These are phyloP conservation scores for Aspergillus baeticus DNA, from an alignment of 495 filamentous ascomycete genomes.

Conservation along the genomic window DNA sequence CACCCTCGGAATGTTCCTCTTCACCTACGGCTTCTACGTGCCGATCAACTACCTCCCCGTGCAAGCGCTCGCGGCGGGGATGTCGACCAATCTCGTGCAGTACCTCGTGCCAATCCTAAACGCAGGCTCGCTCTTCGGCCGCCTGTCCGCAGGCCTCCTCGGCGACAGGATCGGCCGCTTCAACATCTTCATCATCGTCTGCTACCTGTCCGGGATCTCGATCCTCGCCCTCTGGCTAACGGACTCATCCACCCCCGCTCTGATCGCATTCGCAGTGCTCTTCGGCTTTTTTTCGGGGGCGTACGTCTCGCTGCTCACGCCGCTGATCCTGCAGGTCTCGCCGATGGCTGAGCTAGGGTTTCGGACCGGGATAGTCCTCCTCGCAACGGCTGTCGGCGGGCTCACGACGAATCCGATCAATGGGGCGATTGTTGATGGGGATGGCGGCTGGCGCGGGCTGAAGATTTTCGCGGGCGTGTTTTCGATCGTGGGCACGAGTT, in stretches of 20 bases:
- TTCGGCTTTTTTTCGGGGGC: conserved; percentile 37
- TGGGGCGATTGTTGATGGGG: conserved; percentile 36
- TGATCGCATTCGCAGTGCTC: conserved; percentile 29
- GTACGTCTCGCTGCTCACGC: conserved; percentile 28
- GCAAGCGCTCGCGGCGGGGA: conserved; percentile 19
- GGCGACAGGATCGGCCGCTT: conserved; percentile 34
- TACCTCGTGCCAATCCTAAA: conserved; percentile 36
- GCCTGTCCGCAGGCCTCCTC: conserved; percentile 26
- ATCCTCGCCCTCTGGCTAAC: conserved; percentile 37
- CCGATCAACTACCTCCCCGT: conserved; percentile 30
- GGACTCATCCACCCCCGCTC: conserved; percentile 14
- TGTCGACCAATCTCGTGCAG: conserved; percentile 20
- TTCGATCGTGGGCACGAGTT: conserved; percentile 16
- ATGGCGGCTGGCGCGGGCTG: conserved; percentile 19
- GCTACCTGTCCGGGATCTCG: conserved; percentile 21
- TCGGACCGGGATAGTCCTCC: conserved; percentile 22
- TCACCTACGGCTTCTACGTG: conserved; percentile 41
- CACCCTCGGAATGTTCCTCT: conserved; percentile 42
- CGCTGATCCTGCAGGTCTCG: conserved; percentile 30
- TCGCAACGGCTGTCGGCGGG: conserved; percentile 25
- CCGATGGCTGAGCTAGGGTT: conserved; percentile 25
- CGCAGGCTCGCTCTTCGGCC: conserved; percentile 29
- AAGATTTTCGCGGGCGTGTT: conserved; percentile 28
- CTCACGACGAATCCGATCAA: conserved; percentile 67
- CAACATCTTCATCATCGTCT: conserved; percentile 30